phyloP scores from a whole-genome alignment of 2,329 filamentous ascomycete species.

The Phyllosticta citrichinensis region DNA sequence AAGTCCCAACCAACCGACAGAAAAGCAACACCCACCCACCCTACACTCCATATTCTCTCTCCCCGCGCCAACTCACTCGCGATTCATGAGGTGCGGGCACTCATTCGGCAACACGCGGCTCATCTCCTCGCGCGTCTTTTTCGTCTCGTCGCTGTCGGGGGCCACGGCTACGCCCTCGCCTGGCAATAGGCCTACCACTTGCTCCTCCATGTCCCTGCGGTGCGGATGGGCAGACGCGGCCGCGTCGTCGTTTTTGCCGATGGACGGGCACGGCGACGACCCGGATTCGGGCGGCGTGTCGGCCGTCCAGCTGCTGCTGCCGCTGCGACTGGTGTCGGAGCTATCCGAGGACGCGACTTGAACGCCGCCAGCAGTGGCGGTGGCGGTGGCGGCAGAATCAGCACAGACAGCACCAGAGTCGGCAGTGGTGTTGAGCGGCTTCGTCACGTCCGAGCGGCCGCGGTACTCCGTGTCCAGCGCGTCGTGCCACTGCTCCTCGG shows the following conservation, averaged over 20 bases:
- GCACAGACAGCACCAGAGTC: neutral
- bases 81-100: slow-evolving; percentile 30
- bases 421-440: neutral
- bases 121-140: slow-evolving; percentile 29
- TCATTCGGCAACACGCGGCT: slow-evolving; percentile 18
- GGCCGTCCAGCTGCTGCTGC: slow-evolving; percentile 1
- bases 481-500: slow-evolving; percentile 5
- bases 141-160: slow-evolving; percentile 22
- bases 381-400: neutral
- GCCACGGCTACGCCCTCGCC: slow-evolving; percentile 28
- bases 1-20: neutral
- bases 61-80: slow-evolving; percentile 17
- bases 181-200: slow-evolving; percentile 19
- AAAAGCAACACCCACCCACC: neutral
- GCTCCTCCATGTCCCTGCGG: slow-evolving; percentile 21
- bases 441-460: neutral
- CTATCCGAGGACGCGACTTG: neutral
- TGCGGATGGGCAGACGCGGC: slow-evolving; percentile 21
- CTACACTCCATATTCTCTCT: neutral
- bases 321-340: neutral
- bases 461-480: neutral
- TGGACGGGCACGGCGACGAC: neutral
- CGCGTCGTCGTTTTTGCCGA: slow-evolving; percentile 10
- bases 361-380: neutral
- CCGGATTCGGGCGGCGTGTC: slow-evolving; percentile 6